These are phyloP conservation scores for Suillus subalutaceus DNA, from an alignment of 768 basidiomycete species.

Conservation along the genomic window DNA sequence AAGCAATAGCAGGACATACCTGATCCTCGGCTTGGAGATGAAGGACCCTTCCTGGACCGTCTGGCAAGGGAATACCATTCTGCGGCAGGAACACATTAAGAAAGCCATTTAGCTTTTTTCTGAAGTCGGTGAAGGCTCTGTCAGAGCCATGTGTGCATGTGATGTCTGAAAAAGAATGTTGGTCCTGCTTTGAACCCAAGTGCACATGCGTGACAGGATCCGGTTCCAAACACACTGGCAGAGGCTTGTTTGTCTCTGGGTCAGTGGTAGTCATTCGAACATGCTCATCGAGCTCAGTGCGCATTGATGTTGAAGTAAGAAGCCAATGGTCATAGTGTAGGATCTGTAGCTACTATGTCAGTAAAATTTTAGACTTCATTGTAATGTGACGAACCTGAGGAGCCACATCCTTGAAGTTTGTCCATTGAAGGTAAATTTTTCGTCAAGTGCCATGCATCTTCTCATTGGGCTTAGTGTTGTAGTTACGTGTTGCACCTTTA, in stretches of 20 bases:
- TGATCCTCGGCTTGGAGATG: not conserved
- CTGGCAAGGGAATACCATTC: not conserved
- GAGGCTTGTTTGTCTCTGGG: not conserved
- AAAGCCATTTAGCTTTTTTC: not conserved
- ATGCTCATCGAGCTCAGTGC: not conserved
- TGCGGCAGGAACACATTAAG: not conserved
- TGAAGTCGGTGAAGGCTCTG: not conserved
- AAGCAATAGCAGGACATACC: no score
- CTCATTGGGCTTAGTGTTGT: constrained; percentile 37
- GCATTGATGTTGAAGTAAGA: constrained; percentile 9
- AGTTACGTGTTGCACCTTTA: constrained; percentile 36
- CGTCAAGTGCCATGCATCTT: constrained; percentile 30
- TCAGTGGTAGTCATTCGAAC: not conserved
- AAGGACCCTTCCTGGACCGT: not conserved
- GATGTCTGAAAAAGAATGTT: not conserved
- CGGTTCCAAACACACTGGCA: no score
- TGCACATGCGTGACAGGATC: not conserved
- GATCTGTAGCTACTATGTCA: constrained; percentile 6
- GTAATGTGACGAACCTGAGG: constrained; percentile 31
- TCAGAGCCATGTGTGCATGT: fast-evolving
- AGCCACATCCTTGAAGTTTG: constrained; percentile 39
- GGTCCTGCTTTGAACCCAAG: not conserved
- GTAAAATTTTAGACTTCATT: not conserved
- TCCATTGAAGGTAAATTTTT: constrained; percentile 25
- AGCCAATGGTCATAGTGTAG: constrained; percentile 4